These are phyloP conservation scores for Marasmius oreades DNA, from an alignment of 1,284 basidiomycete genomes.

Conservation along the genomic window DNA sequence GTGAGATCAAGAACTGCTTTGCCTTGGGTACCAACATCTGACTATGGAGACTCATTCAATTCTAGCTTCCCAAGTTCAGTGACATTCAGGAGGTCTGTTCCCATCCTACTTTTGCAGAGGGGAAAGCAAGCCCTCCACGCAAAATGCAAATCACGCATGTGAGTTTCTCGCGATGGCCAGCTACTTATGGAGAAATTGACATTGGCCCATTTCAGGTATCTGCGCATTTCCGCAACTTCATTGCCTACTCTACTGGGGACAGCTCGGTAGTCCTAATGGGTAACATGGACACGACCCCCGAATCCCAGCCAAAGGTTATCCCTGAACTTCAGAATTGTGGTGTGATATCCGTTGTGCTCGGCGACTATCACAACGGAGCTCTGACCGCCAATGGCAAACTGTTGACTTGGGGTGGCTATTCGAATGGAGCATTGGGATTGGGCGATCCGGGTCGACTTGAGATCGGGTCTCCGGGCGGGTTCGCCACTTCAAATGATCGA, in stretches of 20 bases:
- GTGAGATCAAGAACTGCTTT: constrained; percentile 41
- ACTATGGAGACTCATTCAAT: neutral
- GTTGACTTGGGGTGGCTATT: constrained; percentile 82
- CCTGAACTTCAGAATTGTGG: constrained; percentile 68
- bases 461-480: constrained; percentile 61
- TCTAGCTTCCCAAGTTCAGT: constrained; percentile 68
- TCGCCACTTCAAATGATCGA: constrained; percentile 34
- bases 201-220: constrained; percentile 53
- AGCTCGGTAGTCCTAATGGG: constrained; percentile 68
- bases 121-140: constrained; percentile 34
- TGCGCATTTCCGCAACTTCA: constrained; percentile 79
- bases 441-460: constrained; percentile 60
- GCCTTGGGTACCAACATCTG: neutral
- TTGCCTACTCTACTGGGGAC: constrained; percentile 73
- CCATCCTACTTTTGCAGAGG: constrained; percentile 38
- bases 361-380: constrained; percentile 88
- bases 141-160: constrained; percentile 70
- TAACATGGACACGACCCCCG: constrained; percentile 37
- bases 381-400: constrained; percentile 76
- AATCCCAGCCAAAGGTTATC: constrained; percentile 54
- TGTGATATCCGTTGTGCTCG: constrained; percentile 82
- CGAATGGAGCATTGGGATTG: constrained; percentile 77
- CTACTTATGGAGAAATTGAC: constrained; percentile 22
- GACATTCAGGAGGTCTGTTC: constrained; percentile 48
- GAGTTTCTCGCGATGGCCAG: constrained; percentile 22